A percentile compares a stretch with the other conserved stretches of the same genome.
Conservation (phyloP, 148 eudicot genomes). For the Rhododendron kiyosumense region DNA sequence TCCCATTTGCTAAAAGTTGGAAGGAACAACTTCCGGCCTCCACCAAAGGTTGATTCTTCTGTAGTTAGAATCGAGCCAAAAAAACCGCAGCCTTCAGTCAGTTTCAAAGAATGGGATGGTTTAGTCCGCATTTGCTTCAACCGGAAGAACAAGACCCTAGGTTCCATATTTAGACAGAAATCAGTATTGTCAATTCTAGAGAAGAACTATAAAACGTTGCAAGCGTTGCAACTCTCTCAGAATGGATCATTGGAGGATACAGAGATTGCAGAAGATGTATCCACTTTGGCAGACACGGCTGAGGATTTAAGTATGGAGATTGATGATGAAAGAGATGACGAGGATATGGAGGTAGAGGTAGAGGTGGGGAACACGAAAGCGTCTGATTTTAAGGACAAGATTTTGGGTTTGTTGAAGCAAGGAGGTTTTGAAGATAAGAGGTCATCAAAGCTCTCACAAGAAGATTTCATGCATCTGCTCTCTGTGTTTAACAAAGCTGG, state of each 20-base stretch:
- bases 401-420: conserved; percentile 57
- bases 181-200: conserved; percentile 55
- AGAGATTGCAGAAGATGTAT: conserved; percentile 21
- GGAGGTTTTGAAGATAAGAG: conserved; percentile 80
- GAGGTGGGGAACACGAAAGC: conserved; percentile 39
- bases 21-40: conserved; percentile 84
- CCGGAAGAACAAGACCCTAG: conserved; percentile 80
- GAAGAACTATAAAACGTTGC: conserved; percentile 82
- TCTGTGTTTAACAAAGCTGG: conserved; percentile 79
- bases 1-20: conserved; percentile 85
- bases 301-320: conserved; percentile 51
- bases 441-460: conserved; percentile 81
- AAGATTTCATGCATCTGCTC: conserved; percentile 79
- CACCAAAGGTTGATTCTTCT: conserved; percentile 94
- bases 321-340: conserved; percentile 52
- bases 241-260: conserved; percentile 26
- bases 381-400: conserved; percentile 64
- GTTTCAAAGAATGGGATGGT: conserved; percentile 93
- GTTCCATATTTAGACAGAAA: conserved; percentile 72
- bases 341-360: conserved; percentile 64
- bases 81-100: conserved; percentile 64
- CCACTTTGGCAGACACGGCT: conserved; percentile 33
- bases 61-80: conserved; percentile 92
- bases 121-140: conserved; percentile 74
- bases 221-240: conserved; percentile 35